Conservation (phyloP, 1,284 basidiomycete species). For the Chondrostereum purpureum region DNA sequence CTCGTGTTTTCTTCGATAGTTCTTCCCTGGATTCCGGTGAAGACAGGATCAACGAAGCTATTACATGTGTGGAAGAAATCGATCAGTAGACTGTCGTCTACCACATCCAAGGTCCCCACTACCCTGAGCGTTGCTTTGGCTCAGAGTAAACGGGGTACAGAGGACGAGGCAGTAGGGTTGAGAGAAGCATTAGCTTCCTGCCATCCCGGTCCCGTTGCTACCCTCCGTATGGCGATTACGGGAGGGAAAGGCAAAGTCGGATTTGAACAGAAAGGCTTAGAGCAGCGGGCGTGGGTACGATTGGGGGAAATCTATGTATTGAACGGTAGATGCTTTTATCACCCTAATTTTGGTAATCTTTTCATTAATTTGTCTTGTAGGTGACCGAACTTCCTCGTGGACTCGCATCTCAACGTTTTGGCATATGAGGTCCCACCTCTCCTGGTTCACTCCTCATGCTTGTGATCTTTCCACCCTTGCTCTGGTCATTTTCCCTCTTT, state of each 20-base stretch:
- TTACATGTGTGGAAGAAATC: too few relatives aligned
- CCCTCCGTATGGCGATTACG: constrained; percentile 23
- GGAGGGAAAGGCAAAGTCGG: constrained; percentile 19
- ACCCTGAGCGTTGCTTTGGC: constrained; percentile 23
- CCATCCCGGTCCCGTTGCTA: constrained; percentile 30
- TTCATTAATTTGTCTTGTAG: constrained; percentile 3
- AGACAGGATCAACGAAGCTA: constrained; percentile 9
- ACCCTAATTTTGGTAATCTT: too few relatives aligned
- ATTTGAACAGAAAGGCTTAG: constrained; percentile 36
- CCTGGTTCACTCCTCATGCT: constrained; percentile 30
- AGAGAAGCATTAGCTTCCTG: constrained; percentile 35
- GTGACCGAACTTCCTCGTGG: constrained; percentile 28
- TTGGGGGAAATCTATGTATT: constrained; percentile 47
- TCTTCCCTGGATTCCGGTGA: constrained; percentile 33
- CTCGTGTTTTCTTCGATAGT: constrained; percentile 55
- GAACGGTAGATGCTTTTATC: too few relatives aligned
- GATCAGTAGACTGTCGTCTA: constrained; percentile 6
- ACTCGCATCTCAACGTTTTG: constrained; percentile 45
- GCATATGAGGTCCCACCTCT: constrained; percentile 38
- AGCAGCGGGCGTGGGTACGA: constrained; percentile 46
- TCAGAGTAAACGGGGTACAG: constrained; percentile 25
- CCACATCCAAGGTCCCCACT: background rate
- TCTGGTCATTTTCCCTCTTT: constrained; percentile 36
- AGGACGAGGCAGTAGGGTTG: constrained; percentile 31
- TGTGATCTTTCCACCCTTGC: constrained; percentile 53